phyloP scores from a whole-genome alignment of 345 rosid genomes.

The Eucalyptus guilfoylei region DNA sequence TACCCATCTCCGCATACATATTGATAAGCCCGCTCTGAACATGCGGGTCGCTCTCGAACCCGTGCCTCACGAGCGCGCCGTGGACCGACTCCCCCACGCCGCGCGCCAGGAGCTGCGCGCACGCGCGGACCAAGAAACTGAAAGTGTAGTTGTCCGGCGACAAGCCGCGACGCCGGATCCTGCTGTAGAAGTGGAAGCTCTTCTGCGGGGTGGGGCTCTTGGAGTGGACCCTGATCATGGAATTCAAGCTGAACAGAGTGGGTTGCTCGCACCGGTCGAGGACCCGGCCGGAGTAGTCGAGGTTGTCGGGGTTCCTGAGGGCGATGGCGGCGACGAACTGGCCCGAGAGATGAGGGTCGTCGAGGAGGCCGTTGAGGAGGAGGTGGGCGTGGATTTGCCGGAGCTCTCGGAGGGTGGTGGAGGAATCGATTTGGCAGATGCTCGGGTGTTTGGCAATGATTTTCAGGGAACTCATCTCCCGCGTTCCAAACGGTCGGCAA shows the following conservation, averaged over 20 bases:
- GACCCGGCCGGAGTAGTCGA: slow-evolving; percentile 28
- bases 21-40: slow-evolving; percentile 44
- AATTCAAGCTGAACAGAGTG: slow-evolving; percentile 38
- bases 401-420: slow-evolving; percentile 16
- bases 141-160: slow-evolving; percentile 54
- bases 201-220: slow-evolving; percentile 21
- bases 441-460: slow-evolving; percentile 8
- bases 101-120: slow-evolving; percentile 12
- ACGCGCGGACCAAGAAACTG: slow-evolving; percentile 43
- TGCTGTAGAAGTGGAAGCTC: slow-evolving; percentile 25
- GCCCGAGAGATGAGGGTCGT: slow-evolving; percentile 27
- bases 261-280: slow-evolving; percentile 32
- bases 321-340: slow-evolving; percentile 45
- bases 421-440: slow-evolving; percentile 1
- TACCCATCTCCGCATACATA: slow-evolving; percentile 44
- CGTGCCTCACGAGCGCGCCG: slow-evolving; percentile 23
- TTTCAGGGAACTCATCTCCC: not conserved
- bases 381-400: slow-evolving; percentile 51
- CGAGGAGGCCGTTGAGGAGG: slow-evolving; percentile 19
- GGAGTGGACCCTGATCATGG: slow-evolving; percentile 55
- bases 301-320: slow-evolving; percentile 22
- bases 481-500: not conserved
- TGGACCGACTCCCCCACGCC: slow-evolving; percentile 29
- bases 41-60: slow-evolving; percentile 46
- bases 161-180: slow-evolving; percentile 15